These are phyloP conservation scores for Fusarium continuum DNA, from an alignment of 2,329 filamentous ascomycete species.

Conservation along the genomic window DNA sequence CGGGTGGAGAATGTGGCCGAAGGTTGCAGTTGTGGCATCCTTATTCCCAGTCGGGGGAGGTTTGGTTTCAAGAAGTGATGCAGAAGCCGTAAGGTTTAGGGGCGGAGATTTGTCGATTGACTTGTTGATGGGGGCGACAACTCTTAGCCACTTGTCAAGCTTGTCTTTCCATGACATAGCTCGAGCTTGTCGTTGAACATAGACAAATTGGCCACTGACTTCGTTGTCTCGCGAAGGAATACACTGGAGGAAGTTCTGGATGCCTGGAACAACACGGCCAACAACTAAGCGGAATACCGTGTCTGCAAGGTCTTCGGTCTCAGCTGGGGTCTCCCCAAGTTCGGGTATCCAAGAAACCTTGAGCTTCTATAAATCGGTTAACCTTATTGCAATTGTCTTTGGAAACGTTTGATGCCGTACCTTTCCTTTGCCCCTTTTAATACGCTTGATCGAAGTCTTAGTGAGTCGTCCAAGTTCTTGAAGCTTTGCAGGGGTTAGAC, in stretches of 20 bases:
- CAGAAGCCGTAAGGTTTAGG: conserved; percentile 2
- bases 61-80: conserved; percentile 4
- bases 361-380: conserved; percentile 41
- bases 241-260: conserved; percentile 29
- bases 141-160: conserved; percentile 46
- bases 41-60: neutral
- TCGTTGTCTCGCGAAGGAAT: conserved; percentile 22
- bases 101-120: neutral
- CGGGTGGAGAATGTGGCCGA: conserved; percentile 61
- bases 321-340: conserved; percentile 16
- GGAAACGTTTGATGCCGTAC: too few relatives aligned
- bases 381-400: too few relatives aligned
- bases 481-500: conserved; percentile 38
- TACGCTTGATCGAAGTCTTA: conserved; percentile 43
- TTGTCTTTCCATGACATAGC: conserved; percentile 50
- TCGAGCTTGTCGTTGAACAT: conserved; percentile 45
- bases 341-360: conserved; percentile 56
- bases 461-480: conserved; percentile 48
- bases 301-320: conserved; percentile 54
- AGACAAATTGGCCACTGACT: conserved; percentile 27
- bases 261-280: conserved; percentile 28
- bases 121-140: conserved; percentile 35
- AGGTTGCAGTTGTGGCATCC: conserved; percentile 54
- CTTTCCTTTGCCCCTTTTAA: conserved; percentile 12
- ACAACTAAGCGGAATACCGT: conserved; percentile 58